Percentiles rank a stretch among this genome's conserved stretches.
These are phyloP conservation scores for Cladophialophora chaetospira DNA, from an alignment of 2,329 filamentous ascomycete genomes.

Conservation along the genomic window DNA sequence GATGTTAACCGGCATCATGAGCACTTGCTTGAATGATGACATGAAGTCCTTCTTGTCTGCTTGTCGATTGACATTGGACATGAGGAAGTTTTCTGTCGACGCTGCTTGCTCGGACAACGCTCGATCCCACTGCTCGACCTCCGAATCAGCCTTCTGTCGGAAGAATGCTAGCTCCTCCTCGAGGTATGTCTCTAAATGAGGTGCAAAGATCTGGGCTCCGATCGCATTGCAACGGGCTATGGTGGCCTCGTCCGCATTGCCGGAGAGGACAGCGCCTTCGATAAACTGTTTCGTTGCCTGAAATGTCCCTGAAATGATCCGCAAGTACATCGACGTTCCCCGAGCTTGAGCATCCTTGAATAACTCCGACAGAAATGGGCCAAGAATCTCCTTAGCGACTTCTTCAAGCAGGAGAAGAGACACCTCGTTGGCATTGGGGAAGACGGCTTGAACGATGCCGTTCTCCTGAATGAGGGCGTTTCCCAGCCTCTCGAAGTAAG, in stretches of 20 bases:
- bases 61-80: conserved; percentile 91
- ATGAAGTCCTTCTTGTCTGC: conserved; percentile 96
- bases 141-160: conserved; percentile 70
- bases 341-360: conserved; percentile 84
- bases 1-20: conserved; percentile 97
- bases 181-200: conserved; percentile 89
- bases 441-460: conserved; percentile 76
- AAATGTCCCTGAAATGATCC: conserved; percentile 83
- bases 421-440: conserved; percentile 69
- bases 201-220: conserved; percentile 77
- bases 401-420: conserved; percentile 80
- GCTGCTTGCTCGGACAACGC: conserved; percentile 89
- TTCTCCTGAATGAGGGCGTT: conserved; percentile 80
- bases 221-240: conserved; percentile 67
- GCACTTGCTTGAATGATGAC: conserved; percentile 95
- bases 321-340: conserved; percentile 75
- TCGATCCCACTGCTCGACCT: conserved; percentile 86
- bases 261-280: conserved; percentile 67
- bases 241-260: conserved; percentile 60
- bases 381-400: conserved; percentile 76
- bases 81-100: conserved; percentile 87
- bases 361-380: conserved; percentile 80
- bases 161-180: conserved; percentile 90
- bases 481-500: conserved; percentile 76
- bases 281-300: conserved; percentile 81